These are phyloP conservation scores for Amanita inopinata DNA, from an alignment of 768 basidiomycete genomes.

Conservation along the genomic window DNA sequence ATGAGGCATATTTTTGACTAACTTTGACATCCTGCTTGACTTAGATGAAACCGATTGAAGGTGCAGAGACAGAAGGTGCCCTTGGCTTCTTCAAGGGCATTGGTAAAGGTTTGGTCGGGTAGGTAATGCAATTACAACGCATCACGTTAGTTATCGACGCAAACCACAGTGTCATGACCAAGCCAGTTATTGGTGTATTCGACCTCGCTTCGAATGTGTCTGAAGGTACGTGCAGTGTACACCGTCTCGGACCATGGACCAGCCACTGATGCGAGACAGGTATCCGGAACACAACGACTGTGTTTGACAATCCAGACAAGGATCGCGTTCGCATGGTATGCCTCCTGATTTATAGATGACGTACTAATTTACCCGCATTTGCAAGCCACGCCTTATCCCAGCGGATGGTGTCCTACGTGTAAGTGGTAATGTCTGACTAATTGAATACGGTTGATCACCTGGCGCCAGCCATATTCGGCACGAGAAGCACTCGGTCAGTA, in stretches of 20 bases:
- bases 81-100: conserved; percentile 97
- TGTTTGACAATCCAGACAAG: conserved; percentile 86
- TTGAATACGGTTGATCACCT: conserved; percentile 4
- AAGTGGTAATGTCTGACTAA: conserved; percentile 20
- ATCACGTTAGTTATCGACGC: not conserved
- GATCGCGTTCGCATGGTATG: conserved; percentile 78
- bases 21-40: not conserved
- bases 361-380: conserved; percentile 6
- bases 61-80: conserved; percentile 90
- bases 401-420: conserved; percentile 84
- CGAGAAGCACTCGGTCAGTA: conserved; percentile 91
- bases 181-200: conserved; percentile 94
- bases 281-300: conserved; percentile 96
- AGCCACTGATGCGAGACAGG: conserved; percentile 34
- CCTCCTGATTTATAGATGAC: conserved; percentile 5
- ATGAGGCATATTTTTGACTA: not conserved
- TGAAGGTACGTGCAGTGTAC: conserved; percentile 51
- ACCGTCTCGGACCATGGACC: not conserved
- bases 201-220: conserved; percentile 92
- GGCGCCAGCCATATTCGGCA: conserved; percentile 67
- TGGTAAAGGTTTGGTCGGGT: conserved; percentile 95
- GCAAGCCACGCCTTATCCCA: conserved; percentile 75
- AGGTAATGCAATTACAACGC: conserved; percentile 14
- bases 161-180: conserved; percentile 69
- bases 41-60: conserved; percentile 94